Evolutionary conservation across 495 filamentous ascomycete species (phyloP), one percentile per base, ranked within the genome.

Genomic region (Podospora bellae-mahoneyi): DNA sequence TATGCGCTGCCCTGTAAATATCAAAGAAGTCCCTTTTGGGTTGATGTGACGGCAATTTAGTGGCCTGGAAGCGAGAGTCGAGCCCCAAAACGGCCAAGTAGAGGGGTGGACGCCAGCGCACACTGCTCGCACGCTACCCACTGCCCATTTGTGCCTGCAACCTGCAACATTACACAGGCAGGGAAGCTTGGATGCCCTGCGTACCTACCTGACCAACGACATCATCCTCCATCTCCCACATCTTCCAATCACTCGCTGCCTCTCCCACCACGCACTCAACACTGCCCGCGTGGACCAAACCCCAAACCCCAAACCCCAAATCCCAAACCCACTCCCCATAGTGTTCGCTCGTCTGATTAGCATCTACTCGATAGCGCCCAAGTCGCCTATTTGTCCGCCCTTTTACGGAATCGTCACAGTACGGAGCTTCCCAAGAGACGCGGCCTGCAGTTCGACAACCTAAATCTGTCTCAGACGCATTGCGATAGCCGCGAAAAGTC

Each of bases 141-240:
- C 53, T 56, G 34, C 18, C 9, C 48, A 48, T 23, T 65, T 55
- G 60, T 60, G 55, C 20, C 60, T 70, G 60, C 66, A 58, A 27
- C 60, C 60, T 62, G 60, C 32, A 62, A 62, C 60, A 66, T 57
- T 60, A 56, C 64, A 66, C 61, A 64, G 55, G 55, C 55, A 58
- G 23, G 53, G 32, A 63, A 64, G 64, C 64, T 66, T 66, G 64
- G 64, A 61, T 53, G n/a, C 55, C 0, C 23, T 53, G n/a, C 55
- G n/a, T 58, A 20, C 23, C 55, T 26, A 20, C 18, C 55, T 58
- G 62, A 68, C 69, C 68, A 72, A 72, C 72, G 71, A 74, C 72
- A 74, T 72, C 70, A 74, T 71, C 23, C 55, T 48, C 71, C 69
- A 65, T 71, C 69, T 68, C 64, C 62, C 64, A 69, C 60, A n/a